Conservation (phyloP, 495 filamentous ascomycete genomes). For the Penicillium arizonense region DNA sequence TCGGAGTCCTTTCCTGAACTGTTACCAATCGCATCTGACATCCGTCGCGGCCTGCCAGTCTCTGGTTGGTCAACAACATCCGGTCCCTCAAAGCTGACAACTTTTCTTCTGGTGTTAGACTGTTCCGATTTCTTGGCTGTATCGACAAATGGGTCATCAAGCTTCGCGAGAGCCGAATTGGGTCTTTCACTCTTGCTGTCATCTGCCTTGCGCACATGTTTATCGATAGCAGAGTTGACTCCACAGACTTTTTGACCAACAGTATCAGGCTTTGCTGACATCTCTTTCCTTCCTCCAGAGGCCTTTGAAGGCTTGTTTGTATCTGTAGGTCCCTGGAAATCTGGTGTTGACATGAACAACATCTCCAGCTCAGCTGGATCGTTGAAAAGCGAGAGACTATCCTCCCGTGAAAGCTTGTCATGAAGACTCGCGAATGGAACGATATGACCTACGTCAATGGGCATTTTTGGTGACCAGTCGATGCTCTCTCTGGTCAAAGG, state of each 20-base stretch:
- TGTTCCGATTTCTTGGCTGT: neutral
- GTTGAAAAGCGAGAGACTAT: constrained; percentile 14
- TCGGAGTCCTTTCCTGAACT: constrained; percentile 5
- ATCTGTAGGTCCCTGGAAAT: neutral
- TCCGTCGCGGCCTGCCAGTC: constrained; percentile 1
- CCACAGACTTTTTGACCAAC: neutral
- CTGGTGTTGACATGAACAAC: constrained; percentile 24
- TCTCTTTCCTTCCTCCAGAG: neutral
- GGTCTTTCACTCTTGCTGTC: neutral
- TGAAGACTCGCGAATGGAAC: constrained; percentile 29
- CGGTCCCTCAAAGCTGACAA: constrained; percentile 27
- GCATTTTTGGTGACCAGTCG: constrained; percentile 1
- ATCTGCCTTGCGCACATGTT: neutral
- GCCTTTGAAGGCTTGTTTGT: neutral
- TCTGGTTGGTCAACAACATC: neutral
- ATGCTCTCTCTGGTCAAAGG: neutral
- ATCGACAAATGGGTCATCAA: neutral
- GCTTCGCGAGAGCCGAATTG: neutral
- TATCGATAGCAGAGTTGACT: neutral
- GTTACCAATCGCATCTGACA: constrained; percentile 4
- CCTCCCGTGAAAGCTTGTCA: constrained; percentile 10
- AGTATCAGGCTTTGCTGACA: neutral
- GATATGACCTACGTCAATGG: constrained; percentile 11
- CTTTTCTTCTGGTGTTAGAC: constrained; percentile 16
- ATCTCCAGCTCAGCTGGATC: constrained; percentile 32